Evolutionary conservation across 768 basidiomycete genomes (phyloP), one percentile per base, ranked within the genome.

Genomic region (Calocybe cyanea): DNA sequence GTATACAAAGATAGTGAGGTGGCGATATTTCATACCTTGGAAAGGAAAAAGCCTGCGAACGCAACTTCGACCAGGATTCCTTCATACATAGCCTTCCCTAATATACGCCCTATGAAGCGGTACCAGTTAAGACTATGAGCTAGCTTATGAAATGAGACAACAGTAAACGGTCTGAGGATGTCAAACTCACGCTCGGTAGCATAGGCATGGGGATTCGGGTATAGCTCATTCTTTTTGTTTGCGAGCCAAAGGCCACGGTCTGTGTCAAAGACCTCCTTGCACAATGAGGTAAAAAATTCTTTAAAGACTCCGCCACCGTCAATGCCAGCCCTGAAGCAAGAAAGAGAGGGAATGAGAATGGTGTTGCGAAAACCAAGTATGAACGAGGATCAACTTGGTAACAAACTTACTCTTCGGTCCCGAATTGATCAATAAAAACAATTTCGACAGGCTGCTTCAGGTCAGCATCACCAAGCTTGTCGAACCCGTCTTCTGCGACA

Each of bases 231-330:
- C 65, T 92, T 87, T 63, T 81, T 80, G 46, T 85, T 99, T 20
- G 80, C 82, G 20, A 95, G 71, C 96, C 96, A 99, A 4, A 99
- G 69, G 8, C 96, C 96, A 4, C 92, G 82, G 58, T 98, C 83
- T 1, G 88, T 86, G 57, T 99, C 92, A 50, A 99, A 98, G 0
- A 89, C 95, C 61, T 98, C 95, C 58, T 87, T 92, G 46, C 84
- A 85, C 14, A 99, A 64, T 11, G 87, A 90, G 1, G 93, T 99
- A 57, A 98, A 79, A 55, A 98, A 96, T 63, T 98, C 96, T 62
- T 98, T 99, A 73, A 96, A 98, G 4, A 98, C 84, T 0, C 96
- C 96, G 2, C 96, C 94, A 1, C 95, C 94, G 52, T 97, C 95
- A 24, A 98, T 95, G 0, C 94, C 95, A 14, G 85, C 83, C 62